phyloP scores from a whole-genome alignment of 2,329 filamentous ascomycete species.

The Aspergillus ustus region DNA sequence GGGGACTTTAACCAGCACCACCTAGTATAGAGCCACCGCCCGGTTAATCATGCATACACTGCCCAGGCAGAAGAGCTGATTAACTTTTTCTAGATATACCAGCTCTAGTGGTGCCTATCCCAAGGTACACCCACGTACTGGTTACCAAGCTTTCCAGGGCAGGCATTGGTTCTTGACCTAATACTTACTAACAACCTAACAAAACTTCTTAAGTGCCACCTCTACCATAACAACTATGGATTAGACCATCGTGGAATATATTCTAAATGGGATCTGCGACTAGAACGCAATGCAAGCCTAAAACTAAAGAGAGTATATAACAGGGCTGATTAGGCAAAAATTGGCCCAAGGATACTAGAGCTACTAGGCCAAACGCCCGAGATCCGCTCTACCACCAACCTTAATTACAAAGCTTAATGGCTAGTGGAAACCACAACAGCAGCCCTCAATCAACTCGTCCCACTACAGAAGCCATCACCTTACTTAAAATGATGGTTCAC shows the following conservation, averaged over 20 bases:
- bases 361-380: slow-evolving; percentile 15
- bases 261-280: slow-evolving; percentile 24
- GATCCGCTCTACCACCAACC: background rate
- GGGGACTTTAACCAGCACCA: slow-evolving; percentile 26
- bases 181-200: slow-evolving; percentile 21
- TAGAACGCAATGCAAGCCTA: background rate
- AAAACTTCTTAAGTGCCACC: slow-evolving; percentile 27
- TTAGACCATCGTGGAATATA: slow-evolving; percentile 28
- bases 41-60: background rate
- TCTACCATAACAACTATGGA: slow-evolving; percentile 31
- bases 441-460: slow-evolving; percentile 20
- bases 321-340: slow-evolving; percentile 18
- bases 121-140: slow-evolving; percentile 16
- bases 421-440: slow-evolving; percentile 7
- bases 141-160: slow-evolving; percentile 1
- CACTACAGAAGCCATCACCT: slow-evolving; percentile 10
- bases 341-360: slow-evolving; percentile 11
- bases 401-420: background rate
- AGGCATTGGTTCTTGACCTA: slow-evolving; percentile 21
- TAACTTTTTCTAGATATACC: slow-evolving; percentile 22
- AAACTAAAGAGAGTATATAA: slow-evolving; percentile 22
- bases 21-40: slow-evolving; percentile 13
- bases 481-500: slow-evolving; percentile 34
- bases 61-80: slow-evolving; percentile 21
- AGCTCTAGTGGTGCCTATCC: slow-evolving; percentile 20